These are phyloP conservation scores for Epichloe coenophiala DNA, from an alignment of 2,329 filamentous ascomycete species.

Conservation along the genomic window DNA sequence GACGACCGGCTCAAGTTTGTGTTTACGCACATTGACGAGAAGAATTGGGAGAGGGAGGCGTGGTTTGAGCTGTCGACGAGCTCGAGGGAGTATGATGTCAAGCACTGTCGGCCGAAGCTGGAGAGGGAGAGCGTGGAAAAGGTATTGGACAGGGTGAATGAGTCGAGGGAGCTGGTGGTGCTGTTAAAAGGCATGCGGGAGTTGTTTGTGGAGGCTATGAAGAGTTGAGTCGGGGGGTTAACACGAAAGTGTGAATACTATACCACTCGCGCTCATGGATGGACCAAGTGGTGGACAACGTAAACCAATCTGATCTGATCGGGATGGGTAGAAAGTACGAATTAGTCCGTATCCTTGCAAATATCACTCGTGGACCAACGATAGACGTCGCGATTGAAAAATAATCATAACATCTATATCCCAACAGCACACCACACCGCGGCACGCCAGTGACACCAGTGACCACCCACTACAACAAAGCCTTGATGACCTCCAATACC, in stretches of 20 bases:
- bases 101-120: slow-evolving; percentile 68
- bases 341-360: too few species aligned
- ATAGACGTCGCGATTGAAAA: too few species aligned
- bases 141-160: slow-evolving; percentile 68
- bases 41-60: slow-evolving; percentile 76
- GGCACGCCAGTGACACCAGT: neutral
- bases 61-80: slow-evolving; percentile 86
- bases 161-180: slow-evolving; percentile 57
- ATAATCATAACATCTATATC: too few species aligned
- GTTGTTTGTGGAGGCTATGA: slow-evolving; percentile 57
- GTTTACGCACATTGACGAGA: slow-evolving; percentile 75
- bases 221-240: slow-evolving; percentile 16
- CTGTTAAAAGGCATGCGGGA: slow-evolving; percentile 75
- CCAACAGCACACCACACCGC: too few species aligned
- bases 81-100: slow-evolving; percentile 72
- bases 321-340: too few species aligned
- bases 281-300: too few species aligned
- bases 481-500: neutral
- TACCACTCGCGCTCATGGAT: neutral
- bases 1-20: slow-evolving; percentile 82
- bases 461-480: neutral
- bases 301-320: too few species aligned
- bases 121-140: slow-evolving; percentile 65
- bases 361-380: too few species aligned
- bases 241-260: neutral